These are phyloP conservation scores for Sporobolomyces pararoseus DNA, from an alignment of 768 basidiomycete species.

Conservation along the genomic window DNA sequence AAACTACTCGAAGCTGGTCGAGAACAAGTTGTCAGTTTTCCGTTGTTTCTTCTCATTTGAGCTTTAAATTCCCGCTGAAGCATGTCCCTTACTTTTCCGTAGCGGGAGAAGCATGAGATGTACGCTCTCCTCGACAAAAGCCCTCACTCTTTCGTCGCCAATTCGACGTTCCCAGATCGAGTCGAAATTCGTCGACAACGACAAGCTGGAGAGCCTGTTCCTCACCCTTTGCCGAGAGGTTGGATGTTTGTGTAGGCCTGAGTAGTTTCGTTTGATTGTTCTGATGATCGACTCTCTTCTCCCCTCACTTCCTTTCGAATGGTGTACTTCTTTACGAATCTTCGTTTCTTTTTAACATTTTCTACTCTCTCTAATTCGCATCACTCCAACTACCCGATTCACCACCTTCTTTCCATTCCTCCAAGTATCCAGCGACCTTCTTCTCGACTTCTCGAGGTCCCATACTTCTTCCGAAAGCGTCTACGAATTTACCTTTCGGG, in stretches of 20 bases:
- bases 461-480: slow-evolving; percentile 87
- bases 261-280: too few relatives aligned
- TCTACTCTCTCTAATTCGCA: not conserved
- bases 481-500: slow-evolving; percentile 85
- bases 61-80: too few relatives aligned
- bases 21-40: too few relatives aligned
- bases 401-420: slow-evolving; percentile 47
- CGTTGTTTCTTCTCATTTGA: too few relatives aligned
- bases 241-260: not conserved
- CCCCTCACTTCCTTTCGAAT: not conserved
- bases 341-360: not conserved
- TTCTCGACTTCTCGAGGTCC: slow-evolving; percentile 61
- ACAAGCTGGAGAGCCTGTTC: not conserved
- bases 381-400: slow-evolving; percentile 34
- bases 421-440: slow-evolving; percentile 51
- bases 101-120: too few relatives aligned
- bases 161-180: not conserved
- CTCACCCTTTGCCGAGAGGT: not conserved
- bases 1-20: not conserved
- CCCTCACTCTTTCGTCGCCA: too few relatives aligned
- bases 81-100: too few relatives aligned
- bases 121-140: too few relatives aligned
- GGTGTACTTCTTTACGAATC: not conserved
- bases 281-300: too few relatives aligned
- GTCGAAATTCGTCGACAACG: slow-evolving; percentile 3